Evolutionary conservation across 2,329 filamentous ascomycete genomes (phyloP), one percentile per base, ranked within the genome.

Genomic region (Aspergillus awamori): DNA sequence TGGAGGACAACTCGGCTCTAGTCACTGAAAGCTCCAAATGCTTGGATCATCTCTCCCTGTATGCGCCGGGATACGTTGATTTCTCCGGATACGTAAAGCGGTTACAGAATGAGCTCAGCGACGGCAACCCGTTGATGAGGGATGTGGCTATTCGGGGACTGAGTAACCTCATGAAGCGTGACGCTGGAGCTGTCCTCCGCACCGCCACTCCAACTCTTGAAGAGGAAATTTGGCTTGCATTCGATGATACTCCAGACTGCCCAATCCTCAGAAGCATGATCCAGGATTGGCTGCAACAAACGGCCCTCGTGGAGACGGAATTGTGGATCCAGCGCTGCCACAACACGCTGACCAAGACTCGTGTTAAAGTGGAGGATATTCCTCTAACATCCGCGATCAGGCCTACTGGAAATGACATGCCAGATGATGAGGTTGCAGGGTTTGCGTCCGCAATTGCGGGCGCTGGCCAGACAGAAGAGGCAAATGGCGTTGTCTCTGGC

Each of bases 391-490:
- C 81, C 13, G 69, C 70, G 6, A 67, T 75, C 24, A 76, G 77
- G 39, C 69, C 72, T 8, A 81, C 83, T 4, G 82, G 85, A 11
- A 84, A 91, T n/a, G 95, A 99, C 69, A 79, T 98, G 0, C 90
- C 94, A 64, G 95, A 99, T 72, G 95, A 99, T 74, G 96, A 99
- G 75, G 94, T 97, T 38, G 95, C 95, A 56, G 95, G 95, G 0
- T 98, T 99, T 72, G 93, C 93, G 33, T 86, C 89, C n/a, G 88
- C 90, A 1, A 84, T 84, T 28, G 88, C 87, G 26, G 84, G 81
- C 3, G 81, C 77, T 4, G 86, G 85, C 53, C 85, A 89, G 53
- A 83, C 84, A 41, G 86, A 87, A 49, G 77, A 82, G 24, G 71
- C 76, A 0, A 79, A 79, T 52, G 81, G 80, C 36, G 70, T 72